phyloP scores from a whole-genome alignment of 768 basidiomycete species.

The Macrolepiota albuminosa region DNA sequence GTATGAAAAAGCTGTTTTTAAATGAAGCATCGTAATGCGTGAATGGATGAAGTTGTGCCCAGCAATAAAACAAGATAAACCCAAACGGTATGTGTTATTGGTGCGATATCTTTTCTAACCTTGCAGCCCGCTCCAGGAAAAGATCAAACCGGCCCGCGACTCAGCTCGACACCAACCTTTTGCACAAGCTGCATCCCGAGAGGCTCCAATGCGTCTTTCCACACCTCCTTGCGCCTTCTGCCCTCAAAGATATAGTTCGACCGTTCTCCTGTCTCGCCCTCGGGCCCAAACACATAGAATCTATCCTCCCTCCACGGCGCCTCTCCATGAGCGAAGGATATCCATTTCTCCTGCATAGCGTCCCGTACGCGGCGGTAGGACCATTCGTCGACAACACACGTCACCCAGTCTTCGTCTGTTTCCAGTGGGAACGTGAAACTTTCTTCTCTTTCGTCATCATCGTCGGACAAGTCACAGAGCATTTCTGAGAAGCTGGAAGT shows the following conservation, averaged over 20 bases:
- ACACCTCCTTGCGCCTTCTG: slow-evolving; percentile 50
- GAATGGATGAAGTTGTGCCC: not conserved
- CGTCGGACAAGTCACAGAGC: slow-evolving; percentile 29
- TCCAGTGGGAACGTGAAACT: slow-evolving; percentile 21
- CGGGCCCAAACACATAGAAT: slow-evolving; percentile 77
- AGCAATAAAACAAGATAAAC: not conserved
- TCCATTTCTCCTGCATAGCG: slow-evolving; percentile 70
- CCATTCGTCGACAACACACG: slow-evolving; percentile 59
- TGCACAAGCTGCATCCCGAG: slow-evolving; percentile 64
- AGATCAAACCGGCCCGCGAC: slow-evolving; percentile 50
- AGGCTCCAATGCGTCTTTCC: slow-evolving; percentile 65
- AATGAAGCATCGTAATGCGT: not conserved
- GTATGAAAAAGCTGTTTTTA: not conserved
- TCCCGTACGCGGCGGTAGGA: slow-evolving; percentile 64
- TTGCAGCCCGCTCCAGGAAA: not conserved
- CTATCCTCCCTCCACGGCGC: slow-evolving; percentile 66
- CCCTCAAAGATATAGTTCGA: slow-evolving; percentile 61
- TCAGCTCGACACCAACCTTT: slow-evolving; percentile 70
- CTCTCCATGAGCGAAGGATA: slow-evolving; percentile 70
- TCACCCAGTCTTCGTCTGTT: slow-evolving; percentile 42
- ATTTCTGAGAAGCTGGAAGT: slow-evolving; percentile 16
- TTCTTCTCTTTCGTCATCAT: slow-evolving; percentile 34
- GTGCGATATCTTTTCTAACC: not conserved
- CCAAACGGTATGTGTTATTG: not conserved
- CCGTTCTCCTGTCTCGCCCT: slow-evolving; percentile 77